Evolutionary conservation across 257 asterid genomes (phyloP).

Genomic region (Leptodermis oblonga): DNA sequence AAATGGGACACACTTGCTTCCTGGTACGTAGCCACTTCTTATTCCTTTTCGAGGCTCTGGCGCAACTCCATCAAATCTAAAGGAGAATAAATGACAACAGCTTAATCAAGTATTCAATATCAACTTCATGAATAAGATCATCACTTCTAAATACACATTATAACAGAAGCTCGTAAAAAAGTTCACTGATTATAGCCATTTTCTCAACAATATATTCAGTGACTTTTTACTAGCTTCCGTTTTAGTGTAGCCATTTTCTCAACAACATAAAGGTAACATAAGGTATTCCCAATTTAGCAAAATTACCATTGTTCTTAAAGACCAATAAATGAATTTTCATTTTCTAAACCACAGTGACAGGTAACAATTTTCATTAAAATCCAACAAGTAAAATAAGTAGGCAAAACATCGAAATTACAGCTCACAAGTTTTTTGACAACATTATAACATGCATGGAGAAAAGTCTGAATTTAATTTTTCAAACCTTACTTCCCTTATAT

Average conservation of each 20-base stretch:
- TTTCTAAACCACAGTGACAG: background rate
- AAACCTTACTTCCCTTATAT: background rate
- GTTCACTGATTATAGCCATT: background rate
- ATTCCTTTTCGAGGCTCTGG: slow-evolving; percentile 98
- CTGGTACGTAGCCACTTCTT: slow-evolving; percentile 88
- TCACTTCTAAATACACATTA: background rate
- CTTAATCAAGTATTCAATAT: background rate
- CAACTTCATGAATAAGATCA: background rate
- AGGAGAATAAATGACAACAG: slow-evolving; percentile 12
- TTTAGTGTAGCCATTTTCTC: too few species aligned
- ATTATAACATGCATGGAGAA: background rate
- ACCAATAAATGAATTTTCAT: background rate
- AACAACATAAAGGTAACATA: background rate
- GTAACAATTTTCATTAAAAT: background rate
- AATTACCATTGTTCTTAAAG: background rate
- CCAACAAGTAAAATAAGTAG: too few species aligned
- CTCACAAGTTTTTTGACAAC: background rate
- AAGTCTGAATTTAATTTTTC: background rate
- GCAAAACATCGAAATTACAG: too few species aligned
- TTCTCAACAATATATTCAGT: background rate
- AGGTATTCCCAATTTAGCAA: background rate
- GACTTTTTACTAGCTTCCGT: too few species aligned
- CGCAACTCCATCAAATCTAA: slow-evolving; percentile 87
- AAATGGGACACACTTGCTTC: slow-evolving; percentile 93
- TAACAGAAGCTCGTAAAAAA: background rate